Evolutionary conservation across 108 stramenopile genomes (phyloP).

Genomic region (Aureococcus anophagefferens): DNA sequence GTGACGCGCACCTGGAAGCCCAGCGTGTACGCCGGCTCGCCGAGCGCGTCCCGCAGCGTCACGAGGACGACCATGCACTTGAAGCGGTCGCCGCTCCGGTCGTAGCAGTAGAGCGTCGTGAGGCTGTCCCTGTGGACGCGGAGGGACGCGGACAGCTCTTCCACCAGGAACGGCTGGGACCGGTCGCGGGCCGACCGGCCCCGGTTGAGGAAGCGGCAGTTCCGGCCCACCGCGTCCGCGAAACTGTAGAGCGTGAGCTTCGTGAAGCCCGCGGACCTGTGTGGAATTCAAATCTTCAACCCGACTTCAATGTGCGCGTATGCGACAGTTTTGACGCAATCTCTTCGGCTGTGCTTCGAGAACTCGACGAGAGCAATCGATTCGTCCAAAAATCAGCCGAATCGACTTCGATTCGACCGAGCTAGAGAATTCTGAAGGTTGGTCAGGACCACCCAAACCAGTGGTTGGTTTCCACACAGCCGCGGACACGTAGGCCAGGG

Average conservation of each 20-base stretch:
- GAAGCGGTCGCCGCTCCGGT: slow-evolving; percentile 14
- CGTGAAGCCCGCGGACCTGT: too few relatives aligned
- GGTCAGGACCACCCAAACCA: too few relatives aligned
- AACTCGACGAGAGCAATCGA: too few relatives aligned
- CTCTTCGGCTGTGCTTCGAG: too few relatives aligned
- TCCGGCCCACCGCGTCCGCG: slow-evolving; percentile 15
- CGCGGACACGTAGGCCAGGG: slow-evolving; percentile 19
- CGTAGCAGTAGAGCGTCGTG: slow-evolving; percentile 25
- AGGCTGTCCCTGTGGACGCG: slow-evolving; percentile 14
- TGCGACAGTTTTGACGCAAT: too few relatives aligned
- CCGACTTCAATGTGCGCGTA: too few relatives aligned
- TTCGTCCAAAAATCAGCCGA: too few relatives aligned
- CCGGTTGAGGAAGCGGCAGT: slow-evolving; percentile 22
- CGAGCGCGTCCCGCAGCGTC: slow-evolving; percentile 7
- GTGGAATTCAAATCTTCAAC: too few relatives aligned
- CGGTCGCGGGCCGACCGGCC: too few relatives aligned
- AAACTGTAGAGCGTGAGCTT: slow-evolving; percentile 14
- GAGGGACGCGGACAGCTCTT: slow-evolving; percentile 24
- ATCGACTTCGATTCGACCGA: too few relatives aligned
- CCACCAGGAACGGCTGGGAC: slow-evolving; percentile 24
- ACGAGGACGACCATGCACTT: slow-evolving; percentile 13
- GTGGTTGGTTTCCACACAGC: too few relatives aligned
- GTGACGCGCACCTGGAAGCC: slow-evolving; percentile 9
- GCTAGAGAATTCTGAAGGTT: too few relatives aligned
- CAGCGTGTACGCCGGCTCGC: slow-evolving; percentile 24